Conservation (phyloP, 2,329 filamentous ascomycete genomes). For the Penicillium sp. region DNA sequence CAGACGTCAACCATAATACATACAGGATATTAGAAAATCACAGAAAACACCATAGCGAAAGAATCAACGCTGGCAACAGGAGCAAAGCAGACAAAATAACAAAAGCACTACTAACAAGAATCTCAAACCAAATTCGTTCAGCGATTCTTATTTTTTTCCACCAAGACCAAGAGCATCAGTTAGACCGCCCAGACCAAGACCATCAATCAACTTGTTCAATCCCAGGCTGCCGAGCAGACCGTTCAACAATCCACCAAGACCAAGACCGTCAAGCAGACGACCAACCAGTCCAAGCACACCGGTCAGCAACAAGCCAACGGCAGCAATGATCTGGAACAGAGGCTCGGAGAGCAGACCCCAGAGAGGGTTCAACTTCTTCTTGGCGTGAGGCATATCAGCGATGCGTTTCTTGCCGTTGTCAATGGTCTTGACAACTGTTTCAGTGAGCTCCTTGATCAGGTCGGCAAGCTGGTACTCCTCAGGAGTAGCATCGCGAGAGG, state of each 20-base stretch:
- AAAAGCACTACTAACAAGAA: background rate
- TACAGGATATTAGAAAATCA: background rate
- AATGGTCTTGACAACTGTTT: slow-evolving; percentile 76
- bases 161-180: slow-evolving; percentile 42
- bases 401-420: slow-evolving; percentile 87
- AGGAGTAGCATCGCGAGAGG: slow-evolving; percentile 71
- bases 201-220: slow-evolving; percentile 51
- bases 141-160: slow-evolving; percentile 50
- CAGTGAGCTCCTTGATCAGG: slow-evolving; percentile 78
- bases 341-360: slow-evolving; percentile 75
- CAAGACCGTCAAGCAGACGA: slow-evolving; percentile 74
- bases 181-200: slow-evolving; percentile 53
- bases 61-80: background rate
- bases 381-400: slow-evolving; percentile 86
- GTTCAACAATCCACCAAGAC: slow-evolving; percentile 77
- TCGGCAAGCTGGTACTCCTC: slow-evolving; percentile 86
- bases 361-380: slow-evolving; percentile 90
- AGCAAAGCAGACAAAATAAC: background rate
- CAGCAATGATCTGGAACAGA: slow-evolving; percentile 87
- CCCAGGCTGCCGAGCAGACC: slow-evolving; percentile 74
- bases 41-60: background rate
- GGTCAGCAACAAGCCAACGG: slow-evolving; percentile 76
- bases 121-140: background rate
- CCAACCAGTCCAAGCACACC: slow-evolving; percentile 85
- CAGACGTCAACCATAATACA: background rate